A percentile compares a stretch with the other conserved stretches of the same genome.
Conservation (phyloP, 2,329 filamentous ascomycete species). For the Pseudogymnoascus pannorum region DNA sequence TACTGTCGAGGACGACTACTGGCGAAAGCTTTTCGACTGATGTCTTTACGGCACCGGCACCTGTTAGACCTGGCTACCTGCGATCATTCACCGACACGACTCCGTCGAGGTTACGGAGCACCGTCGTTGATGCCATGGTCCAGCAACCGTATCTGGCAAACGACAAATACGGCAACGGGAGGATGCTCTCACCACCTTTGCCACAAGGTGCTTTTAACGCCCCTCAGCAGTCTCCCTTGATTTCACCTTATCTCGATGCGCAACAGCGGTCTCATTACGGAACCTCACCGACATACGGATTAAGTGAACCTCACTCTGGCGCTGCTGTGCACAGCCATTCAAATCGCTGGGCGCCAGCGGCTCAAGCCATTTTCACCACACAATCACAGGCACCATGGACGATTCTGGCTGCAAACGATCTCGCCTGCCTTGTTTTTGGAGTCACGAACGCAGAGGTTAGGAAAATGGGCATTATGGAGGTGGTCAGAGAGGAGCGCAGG, state of each 20-base stretch:
- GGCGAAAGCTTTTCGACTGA: conserved; percentile 48
- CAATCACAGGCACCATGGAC: conserved; percentile 87
- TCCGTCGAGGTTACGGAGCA: conserved; percentile 68
- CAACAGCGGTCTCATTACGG: conserved; percentile 28
- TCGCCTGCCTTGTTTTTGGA: conserved; percentile 97
- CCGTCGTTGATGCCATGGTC: conserved; percentile 75
- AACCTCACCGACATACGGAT: conserved; percentile 28
- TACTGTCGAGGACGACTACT: conserved; percentile 42
- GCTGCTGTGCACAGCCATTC: conserved; percentile 74
- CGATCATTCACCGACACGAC: conserved; percentile 82
- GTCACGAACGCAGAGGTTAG: conserved; percentile 93
- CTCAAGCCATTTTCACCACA: conserved; percentile 97
- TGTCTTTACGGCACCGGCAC: conserved; percentile 47
- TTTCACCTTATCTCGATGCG: conserved; percentile 37
- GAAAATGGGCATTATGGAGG: conserved; percentile 89
- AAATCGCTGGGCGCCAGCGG: conserved; percentile 81
- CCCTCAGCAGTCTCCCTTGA: conserved; percentile 34
- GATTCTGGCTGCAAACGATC: conserved; percentile 89
- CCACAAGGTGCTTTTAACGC: conserved; percentile 24
- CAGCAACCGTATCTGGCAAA: conserved; percentile 51
- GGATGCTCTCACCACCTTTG: conserved; percentile 37
- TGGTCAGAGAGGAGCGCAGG: conserved; percentile 82
- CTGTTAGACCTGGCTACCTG: conserved; percentile 62
- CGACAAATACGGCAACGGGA: conserved; percentile 22
- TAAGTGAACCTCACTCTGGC: conserved; percentile 31